A percentile compares a stretch with the other conserved stretches of the same genome.
Evolutionary conservation across 768 basidiomycete genomes (phyloP).

Genomic region (Trametes gibbosa): DNA sequence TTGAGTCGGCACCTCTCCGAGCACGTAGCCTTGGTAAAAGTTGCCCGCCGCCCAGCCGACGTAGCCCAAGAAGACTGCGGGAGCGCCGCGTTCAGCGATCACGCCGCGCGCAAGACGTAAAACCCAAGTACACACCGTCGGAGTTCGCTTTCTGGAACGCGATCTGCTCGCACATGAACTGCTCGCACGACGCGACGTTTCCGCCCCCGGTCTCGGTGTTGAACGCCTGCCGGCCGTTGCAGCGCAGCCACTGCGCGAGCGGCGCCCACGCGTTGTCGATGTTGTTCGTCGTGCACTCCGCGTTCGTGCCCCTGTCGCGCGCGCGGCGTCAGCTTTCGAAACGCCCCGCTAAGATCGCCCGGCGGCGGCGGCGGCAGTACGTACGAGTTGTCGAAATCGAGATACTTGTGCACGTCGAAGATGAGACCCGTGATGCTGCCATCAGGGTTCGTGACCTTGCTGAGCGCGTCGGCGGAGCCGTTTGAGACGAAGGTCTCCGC

Average conservation of each 20-base stretch:
- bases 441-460: slow-evolving; percentile 41
- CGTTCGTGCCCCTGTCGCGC: slow-evolving; percentile 1
- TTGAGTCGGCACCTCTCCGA: slow-evolving; percentile 42
- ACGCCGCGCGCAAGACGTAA: not conserved
- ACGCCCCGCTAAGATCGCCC: no score
- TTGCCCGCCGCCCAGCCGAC: slow-evolving; percentile 52
- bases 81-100: slow-evolving; percentile 36
- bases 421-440: slow-evolving; percentile 38
- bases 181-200: slow-evolving; percentile 37
- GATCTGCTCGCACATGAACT: slow-evolving; percentile 26
- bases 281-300: slow-evolving; percentile 37
- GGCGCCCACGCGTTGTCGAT: slow-evolving; percentile 39
- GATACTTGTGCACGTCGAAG: slow-evolving; percentile 47
- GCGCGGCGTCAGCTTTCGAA: not conserved
- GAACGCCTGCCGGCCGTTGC: slow-evolving; percentile 42
- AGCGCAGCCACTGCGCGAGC: slow-evolving; percentile 42
- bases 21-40: slow-evolving; percentile 48
- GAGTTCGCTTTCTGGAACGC: slow-evolving; percentile 18
- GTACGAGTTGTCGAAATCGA: slow-evolving; percentile 43
- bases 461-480: slow-evolving; percentile 38
- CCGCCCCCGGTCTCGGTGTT: slow-evolving; percentile 46
- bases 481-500: slow-evolving; percentile 31
- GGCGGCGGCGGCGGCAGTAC: slow-evolving; percentile 28
- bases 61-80: slow-evolving; percentile 45
- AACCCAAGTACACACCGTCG: slow-evolving; percentile 7